Evolutionary conservation across 495 filamentous ascomycete species (phyloP).

Genomic region (Parathielavia hyrcaniae): DNA sequence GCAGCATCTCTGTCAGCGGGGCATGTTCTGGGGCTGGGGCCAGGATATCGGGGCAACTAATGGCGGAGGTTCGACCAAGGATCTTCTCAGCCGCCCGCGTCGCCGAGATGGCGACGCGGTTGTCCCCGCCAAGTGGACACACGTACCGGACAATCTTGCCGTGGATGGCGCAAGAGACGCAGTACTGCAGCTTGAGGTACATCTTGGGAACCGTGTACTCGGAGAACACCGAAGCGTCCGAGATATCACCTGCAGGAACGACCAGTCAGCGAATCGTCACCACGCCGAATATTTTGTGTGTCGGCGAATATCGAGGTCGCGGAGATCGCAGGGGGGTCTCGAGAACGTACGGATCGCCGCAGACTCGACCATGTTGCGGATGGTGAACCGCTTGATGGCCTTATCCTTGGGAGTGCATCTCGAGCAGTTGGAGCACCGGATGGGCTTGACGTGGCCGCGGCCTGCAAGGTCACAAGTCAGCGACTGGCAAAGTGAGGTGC

Average conservation of each 20-base stretch:
- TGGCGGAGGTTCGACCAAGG: slow-evolving; percentile 52
- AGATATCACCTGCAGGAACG: slow-evolving; percentile 82
- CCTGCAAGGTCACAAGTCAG: slow-evolving; percentile 24
- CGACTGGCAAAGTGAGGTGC: not conserved
- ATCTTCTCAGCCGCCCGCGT: slow-evolving; percentile 53
- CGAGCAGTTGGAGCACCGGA: slow-evolving; percentile 99
- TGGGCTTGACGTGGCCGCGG: slow-evolving; percentile 98
- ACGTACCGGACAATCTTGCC: slow-evolving; percentile 99
- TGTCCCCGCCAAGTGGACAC: slow-evolving; percentile 37
- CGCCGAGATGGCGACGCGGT: slow-evolving; percentile 30
- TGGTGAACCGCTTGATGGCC: slow-evolving; percentile 99
- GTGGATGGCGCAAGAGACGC: slow-evolving; percentile 99
- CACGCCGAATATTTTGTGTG: not conserved
- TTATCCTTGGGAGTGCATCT: slow-evolving; percentile 99
- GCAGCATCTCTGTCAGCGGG: slow-evolving; percentile 36
- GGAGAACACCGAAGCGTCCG: slow-evolving; percentile 95
- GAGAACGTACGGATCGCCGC: slow-evolving; percentile 91
- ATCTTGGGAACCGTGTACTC: slow-evolving; percentile 99
- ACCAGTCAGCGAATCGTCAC: slow-evolving; percentile 15
- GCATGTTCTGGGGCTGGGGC: slow-evolving; percentile 14
- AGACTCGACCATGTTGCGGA: slow-evolving; percentile 99
- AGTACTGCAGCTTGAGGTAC: slow-evolving; percentile 99
- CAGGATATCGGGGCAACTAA: slow-evolving; percentile 22
- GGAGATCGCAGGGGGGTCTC: not conserved
- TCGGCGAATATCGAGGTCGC: not conserved